These are phyloP conservation scores for Suillus spraguei DNA, from an alignment of 768 basidiomycete species.

Conservation along the genomic window DNA sequence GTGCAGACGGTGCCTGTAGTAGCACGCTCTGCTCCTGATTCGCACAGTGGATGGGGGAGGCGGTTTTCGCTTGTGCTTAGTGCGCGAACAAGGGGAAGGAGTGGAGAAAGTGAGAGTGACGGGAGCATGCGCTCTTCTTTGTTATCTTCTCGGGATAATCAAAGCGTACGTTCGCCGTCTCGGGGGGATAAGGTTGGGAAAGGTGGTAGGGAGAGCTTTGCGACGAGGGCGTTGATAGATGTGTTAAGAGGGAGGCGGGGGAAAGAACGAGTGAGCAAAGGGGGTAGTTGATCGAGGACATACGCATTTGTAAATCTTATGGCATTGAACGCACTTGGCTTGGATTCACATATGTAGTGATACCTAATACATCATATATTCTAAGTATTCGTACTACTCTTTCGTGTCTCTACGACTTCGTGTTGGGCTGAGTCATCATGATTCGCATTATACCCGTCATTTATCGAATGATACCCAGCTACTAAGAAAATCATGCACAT, in stretches of 20 bases:
- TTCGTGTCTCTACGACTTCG: too few relatives aligned
- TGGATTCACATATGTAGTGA: neutral
- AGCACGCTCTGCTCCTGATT: constrained; percentile 45
- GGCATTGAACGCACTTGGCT: neutral
- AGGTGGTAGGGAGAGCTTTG: constrained; percentile 28
- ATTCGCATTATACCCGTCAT: too few relatives aligned
- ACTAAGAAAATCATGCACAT: too few relatives aligned
- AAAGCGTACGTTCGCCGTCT: neutral
- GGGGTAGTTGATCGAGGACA: neutral
- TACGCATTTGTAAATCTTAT: neutral
- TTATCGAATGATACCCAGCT: too few relatives aligned
- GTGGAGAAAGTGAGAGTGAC: constrained; percentile 24
- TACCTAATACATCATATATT: too few relatives aligned
- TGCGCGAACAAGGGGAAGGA: constrained; percentile 28
- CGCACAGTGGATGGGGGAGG: constrained; percentile 28
- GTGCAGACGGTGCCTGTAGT: constrained; percentile 74
- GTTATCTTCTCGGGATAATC: neutral
- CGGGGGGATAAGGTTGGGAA: constrained; percentile 19
- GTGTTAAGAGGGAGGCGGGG: constrained; percentile 27
- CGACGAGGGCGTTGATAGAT: constrained; percentile 33
- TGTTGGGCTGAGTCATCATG: too few relatives aligned
- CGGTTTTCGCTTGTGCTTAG: constrained; percentile 67
- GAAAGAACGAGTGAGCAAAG: neutral
- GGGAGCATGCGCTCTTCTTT: neutral
- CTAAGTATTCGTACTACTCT: too few relatives aligned